Evolutionary conservation across 2,329 filamentous ascomycete species (phyloP).

Genomic region (Trichophyton simii): DNA sequence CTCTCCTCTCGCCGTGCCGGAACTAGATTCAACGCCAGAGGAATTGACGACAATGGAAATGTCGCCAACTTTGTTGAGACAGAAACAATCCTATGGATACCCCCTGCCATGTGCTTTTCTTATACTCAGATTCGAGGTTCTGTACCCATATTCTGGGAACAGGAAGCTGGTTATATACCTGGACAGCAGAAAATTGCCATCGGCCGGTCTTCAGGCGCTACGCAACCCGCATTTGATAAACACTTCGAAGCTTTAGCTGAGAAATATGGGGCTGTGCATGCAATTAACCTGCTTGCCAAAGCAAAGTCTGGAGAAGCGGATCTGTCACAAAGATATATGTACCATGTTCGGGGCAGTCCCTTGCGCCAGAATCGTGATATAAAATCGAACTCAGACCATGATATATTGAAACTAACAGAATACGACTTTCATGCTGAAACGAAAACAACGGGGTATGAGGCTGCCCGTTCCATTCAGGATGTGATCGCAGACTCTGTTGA

Average conservation of each 20-base stretch:
- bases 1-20: conserved; percentile 83
- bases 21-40: conserved; percentile 91
- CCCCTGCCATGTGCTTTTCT: conserved; percentile 67
- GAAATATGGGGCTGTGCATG: conserved; percentile 78
- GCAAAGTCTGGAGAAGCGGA: conserved; percentile 78
- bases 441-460: conserved; percentile 75
- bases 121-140: conserved; percentile 89
- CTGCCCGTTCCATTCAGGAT: conserved; percentile 68
- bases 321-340: conserved; percentile 64
- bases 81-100: conserved; percentile 82
- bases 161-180: conserved; percentile 72
- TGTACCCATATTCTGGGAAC: conserved; percentile 95
- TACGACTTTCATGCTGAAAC: conserved; percentile 97
- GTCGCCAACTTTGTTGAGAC: conserved; percentile 99
- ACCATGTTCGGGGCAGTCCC: conserved; percentile 62
- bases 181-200: conserved; percentile 90
- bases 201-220: conserved; percentile 77
- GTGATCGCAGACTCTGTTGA: conserved; percentile 70
- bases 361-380: conserved; percentile 48
- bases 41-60: conserved; percentile 93
- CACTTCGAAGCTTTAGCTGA: conserved; percentile 82
- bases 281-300: conserved; percentile 87
- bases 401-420: conserved; percentile 66
- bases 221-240: conserved; percentile 87
- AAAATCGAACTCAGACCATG: conserved; percentile 49